These are phyloP conservation scores for Torrubiella hemipterigena DNA, from an alignment of 2,329 filamentous ascomycete species.

Conservation along the genomic window DNA sequence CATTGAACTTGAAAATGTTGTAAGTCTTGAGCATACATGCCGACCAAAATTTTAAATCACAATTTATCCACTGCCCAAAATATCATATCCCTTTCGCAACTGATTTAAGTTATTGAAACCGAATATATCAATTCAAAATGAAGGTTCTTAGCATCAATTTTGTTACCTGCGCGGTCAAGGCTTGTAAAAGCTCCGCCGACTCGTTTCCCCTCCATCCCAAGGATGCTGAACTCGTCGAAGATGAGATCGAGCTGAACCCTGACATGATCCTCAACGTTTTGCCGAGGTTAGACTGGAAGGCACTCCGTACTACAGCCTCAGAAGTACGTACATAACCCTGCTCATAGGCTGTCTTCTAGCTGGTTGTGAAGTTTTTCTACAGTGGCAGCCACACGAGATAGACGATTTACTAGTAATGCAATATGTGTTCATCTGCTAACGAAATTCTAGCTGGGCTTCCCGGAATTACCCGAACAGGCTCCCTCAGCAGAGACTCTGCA, in stretches of 20 bases:
- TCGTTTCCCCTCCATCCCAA: constrained; percentile 88
- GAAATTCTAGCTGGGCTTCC: constrained; percentile 59
- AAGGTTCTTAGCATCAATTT: constrained; percentile 96
- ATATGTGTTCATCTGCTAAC: neutral
- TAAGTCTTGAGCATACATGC: constrained; percentile 15
- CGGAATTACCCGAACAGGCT: constrained; percentile 52
- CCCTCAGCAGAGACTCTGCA: constrained; percentile 51
- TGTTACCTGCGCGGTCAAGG: constrained; percentile 88
- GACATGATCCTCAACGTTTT: constrained; percentile 75
- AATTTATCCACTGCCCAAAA: no score
- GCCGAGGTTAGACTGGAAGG: constrained; percentile 79
- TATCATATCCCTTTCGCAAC: no score
- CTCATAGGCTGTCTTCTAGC: no score
- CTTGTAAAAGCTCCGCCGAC: constrained; percentile 69
- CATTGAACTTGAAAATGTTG: constrained; percentile 19
- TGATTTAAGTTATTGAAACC: no score
- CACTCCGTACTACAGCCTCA: constrained; percentile 58
- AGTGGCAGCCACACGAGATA: neutral
- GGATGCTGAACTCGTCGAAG: constrained; percentile 81
- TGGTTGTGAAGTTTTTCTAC: no score
- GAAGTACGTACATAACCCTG: constrained; percentile 63
- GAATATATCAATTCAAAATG: constrained; percentile 58
- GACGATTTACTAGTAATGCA: neutral
- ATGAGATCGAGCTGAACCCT: constrained; percentile 72
- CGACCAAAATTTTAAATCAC: neutral